phyloP scores from a whole-genome alignment of 2,329 filamentous ascomycete species.

The Verticillium klebahnii region DNA sequence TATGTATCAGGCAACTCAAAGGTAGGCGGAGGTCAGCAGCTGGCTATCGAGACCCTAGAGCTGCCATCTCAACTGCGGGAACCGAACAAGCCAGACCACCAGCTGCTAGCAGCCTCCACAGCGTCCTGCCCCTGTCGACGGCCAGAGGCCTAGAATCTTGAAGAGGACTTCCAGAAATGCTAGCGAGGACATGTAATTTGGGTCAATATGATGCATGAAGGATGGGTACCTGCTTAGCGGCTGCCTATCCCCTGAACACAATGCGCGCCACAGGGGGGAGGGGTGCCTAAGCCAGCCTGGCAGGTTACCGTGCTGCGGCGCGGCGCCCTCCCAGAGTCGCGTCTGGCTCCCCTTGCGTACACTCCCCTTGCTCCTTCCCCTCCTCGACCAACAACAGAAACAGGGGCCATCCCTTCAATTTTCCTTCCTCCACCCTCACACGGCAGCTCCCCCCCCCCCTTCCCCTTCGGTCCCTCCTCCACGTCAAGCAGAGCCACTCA shows the following conservation, averaged over 20 bases:
- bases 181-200: not conserved
- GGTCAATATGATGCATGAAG: not conserved
- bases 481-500: not conserved
- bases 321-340: not conserved
- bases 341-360: not conserved
- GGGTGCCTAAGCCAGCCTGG: not conserved
- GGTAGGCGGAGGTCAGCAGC: too few relatives aligned
- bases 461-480: not conserved
- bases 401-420: conserved; percentile 4
- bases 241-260: not conserved
- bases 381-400: not conserved
- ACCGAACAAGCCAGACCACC: not conserved
- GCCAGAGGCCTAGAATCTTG: not conserved
- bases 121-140: not conserved
- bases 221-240: not conserved
- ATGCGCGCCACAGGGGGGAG: not conserved
- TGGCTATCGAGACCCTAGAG: not conserved
- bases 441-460: not conserved
- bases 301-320: not conserved
- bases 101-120: not conserved
- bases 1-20: too few relatives aligned
- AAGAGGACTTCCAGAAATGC: not conserved
- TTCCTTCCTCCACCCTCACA: conserved; percentile 2
- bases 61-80: not conserved
- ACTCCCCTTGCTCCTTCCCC: not conserved